Evolutionary conservation across 805 yeast species (phyloP), one percentile per base, ranked within the genome.

Genomic region (Wickerhamiella allomyrinae): DNA sequence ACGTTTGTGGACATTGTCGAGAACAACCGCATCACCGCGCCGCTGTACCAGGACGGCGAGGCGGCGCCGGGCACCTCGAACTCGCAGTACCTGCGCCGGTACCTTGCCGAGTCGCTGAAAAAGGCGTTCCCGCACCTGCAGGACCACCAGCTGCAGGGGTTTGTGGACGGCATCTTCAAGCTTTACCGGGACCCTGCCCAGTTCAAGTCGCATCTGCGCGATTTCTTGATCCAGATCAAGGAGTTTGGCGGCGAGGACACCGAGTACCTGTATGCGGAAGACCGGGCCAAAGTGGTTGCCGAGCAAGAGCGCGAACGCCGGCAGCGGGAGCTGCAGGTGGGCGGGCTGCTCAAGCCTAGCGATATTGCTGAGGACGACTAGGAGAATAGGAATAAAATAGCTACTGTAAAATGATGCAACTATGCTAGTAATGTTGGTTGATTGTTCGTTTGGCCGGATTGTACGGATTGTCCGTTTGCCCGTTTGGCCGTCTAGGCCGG

Each of bases 181-280:
- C 77, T 79, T 41, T 84, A 84, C 57, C 76, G 72, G 45, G 91
- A 84, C 54, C 77, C 77, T 46, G 59, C 61, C 48, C 80, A 76
- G 57, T 91, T 91, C 68, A 78, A 76, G 62, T 84, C 84, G 41
- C 79, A 81, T 9, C 69, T 91, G 53, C 79, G 97, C 63, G 99
- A 91, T 64, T 91, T 91, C 74, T 71, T 91, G 59, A 93, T 91
- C 34, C 97, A 91, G 67, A 83, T 89, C 61, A 87, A 86, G 64
- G 94, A 89, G 63, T 76, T 73, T 57, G 98, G 97, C 46, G 97
- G 97, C 23, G 61, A 56, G 22, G 77, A 94, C 43, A 85, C 95
- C 19, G 96, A 87, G 59, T 91, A 91, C 59, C 68, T 89, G 59
- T 89, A 79, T 63, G 94, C 93, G 9, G 97, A 91, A 57, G 98